These are phyloP conservation scores for Penicillium simplicissimum DNA, from an alignment of 495 filamentous ascomycete species.

Conservation along the genomic window DNA sequence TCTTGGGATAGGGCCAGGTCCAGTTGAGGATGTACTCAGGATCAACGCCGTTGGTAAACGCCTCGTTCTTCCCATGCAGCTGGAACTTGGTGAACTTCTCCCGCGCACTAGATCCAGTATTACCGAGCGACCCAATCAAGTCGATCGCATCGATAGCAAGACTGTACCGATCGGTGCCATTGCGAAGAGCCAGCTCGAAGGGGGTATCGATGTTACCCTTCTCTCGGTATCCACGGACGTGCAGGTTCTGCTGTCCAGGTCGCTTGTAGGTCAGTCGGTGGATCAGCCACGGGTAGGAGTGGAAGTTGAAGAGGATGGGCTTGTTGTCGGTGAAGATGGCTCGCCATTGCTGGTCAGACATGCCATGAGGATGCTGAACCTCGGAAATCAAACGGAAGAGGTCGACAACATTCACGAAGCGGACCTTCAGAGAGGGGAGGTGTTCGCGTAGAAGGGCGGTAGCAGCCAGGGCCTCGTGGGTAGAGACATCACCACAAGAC, in stretches of 20 bases:
- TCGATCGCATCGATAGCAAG: constrained; percentile 74
- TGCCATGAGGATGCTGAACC: constrained; percentile 65
- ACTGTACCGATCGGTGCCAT: constrained; percentile 69
- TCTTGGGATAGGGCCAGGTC: constrained; percentile 55
- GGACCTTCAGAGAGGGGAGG: constrained; percentile 66
- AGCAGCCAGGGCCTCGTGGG: constrained; percentile 68
- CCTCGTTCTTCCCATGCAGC: constrained; percentile 56
- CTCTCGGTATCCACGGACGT: constrained; percentile 73
- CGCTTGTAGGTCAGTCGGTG: constrained; percentile 72
- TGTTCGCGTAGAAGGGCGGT: constrained; percentile 64
- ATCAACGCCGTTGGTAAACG: constrained; percentile 66
- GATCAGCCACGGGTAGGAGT: constrained; percentile 74
- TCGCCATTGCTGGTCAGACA: constrained; percentile 61
- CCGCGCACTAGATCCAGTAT: constrained; percentile 56
- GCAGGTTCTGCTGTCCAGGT: constrained; percentile 59
- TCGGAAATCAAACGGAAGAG: constrained; percentile 71
- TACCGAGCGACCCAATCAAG: constrained; percentile 54
- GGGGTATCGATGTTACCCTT: constrained; percentile 80
- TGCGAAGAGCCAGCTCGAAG: constrained; percentile 69
- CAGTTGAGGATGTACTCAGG: constrained; percentile 64
- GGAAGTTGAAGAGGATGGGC: constrained; percentile 77
- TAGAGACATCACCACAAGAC: constrained; percentile 67
- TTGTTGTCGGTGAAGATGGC: constrained; percentile 65
- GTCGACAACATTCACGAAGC: constrained; percentile 74
- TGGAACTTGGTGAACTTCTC: constrained; percentile 61